These are phyloP conservation scores for Haberlea rhodopensis DNA, from an alignment of 257 asterid genomes.

Conservation along the genomic window DNA sequence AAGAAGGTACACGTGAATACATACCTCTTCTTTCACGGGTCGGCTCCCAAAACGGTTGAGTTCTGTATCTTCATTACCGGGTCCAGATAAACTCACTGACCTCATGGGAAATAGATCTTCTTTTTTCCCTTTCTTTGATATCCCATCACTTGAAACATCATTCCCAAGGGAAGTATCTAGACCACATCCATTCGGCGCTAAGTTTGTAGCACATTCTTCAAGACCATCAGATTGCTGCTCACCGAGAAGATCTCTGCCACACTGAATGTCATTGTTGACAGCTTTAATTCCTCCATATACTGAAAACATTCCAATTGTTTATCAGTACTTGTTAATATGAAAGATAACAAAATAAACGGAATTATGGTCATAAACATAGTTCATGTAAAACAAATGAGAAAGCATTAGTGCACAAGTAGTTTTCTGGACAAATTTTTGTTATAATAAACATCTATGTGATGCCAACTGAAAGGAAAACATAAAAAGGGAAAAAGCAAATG, in stretches of 20 bases:
- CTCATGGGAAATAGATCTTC: constrained; percentile 38
- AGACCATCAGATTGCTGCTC: constrained; percentile 41
- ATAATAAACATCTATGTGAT: constrained; percentile 16
- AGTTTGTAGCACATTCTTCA: constrained; percentile 54
- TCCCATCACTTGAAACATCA: constrained; percentile 37
- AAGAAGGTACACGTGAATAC: constrained; percentile 22
- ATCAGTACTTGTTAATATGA: constrained; percentile 47
- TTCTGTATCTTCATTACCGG: constrained; percentile 27
- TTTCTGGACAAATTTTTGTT: constrained; percentile 5
- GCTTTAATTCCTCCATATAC: constrained; percentile 54
- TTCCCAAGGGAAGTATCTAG: constrained; percentile 30
- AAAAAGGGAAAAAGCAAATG: constrained; percentile 14
- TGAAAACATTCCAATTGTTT: constrained; percentile 44
- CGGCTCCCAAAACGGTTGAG: constrained; percentile 31
- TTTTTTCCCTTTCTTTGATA: constrained; percentile 34
- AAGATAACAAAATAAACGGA: constrained; percentile 37
- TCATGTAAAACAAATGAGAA: constrained; percentile 12
- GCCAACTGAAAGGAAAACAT: neutral
- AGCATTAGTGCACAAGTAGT: neutral
- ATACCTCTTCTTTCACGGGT: constrained; percentile 60
- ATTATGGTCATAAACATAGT: constrained; percentile 18
- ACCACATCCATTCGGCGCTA: constrained; percentile 45
- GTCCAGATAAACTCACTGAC: constrained; percentile 38
- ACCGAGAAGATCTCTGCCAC: constrained; percentile 36
- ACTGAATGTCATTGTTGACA: constrained; percentile 36